Evolutionary conservation across 768 basidiomycete species (phyloP).

Genomic region (Cyathus striatus): DNA sequence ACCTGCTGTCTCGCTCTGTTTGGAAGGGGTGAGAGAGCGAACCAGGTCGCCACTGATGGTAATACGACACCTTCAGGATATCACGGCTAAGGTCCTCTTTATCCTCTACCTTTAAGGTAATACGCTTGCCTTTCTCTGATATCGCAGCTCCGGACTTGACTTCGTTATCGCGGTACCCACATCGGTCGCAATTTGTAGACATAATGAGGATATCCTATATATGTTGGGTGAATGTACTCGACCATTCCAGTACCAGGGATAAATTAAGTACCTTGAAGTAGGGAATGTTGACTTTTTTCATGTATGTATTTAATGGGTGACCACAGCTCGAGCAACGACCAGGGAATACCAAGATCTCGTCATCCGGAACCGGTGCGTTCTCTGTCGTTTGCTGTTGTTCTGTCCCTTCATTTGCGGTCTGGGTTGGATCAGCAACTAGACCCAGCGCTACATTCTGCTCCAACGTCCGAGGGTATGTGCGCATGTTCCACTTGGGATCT

Average conservation of each 20-base stretch:
- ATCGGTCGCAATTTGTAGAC: slow-evolving; percentile 94
- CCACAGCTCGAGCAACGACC: slow-evolving; percentile 88
- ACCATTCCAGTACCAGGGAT: not conserved
- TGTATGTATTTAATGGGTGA: slow-evolving; percentile 74
- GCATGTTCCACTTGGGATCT: slow-evolving; percentile 91
- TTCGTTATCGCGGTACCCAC: slow-evolving; percentile 97
- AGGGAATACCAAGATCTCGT: slow-evolving; percentile 87
- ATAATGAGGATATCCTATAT: slow-evolving; percentile 89
- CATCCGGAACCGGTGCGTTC: slow-evolving; percentile 42
- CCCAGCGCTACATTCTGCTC: slow-evolving; percentile 83
- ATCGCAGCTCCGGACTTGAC: slow-evolving; percentile 93
- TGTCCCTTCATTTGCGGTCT: slow-evolving; percentile 7
- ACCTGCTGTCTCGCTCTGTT: no score
- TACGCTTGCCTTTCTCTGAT: slow-evolving; percentile 82
- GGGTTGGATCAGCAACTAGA: slow-evolving; percentile 46
- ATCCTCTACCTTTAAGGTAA: slow-evolving; percentile 88
- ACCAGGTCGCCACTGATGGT: no score
- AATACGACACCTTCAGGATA: slow-evolving; percentile 92
- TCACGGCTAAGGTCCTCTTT: slow-evolving; percentile 89
- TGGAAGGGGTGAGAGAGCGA: no score
- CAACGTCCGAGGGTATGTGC: slow-evolving; percentile 71
- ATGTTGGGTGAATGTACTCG: not conserved
- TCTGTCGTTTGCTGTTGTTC: slow-evolving; percentile 12
- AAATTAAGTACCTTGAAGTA: slow-evolving; percentile 82
- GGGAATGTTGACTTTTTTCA: slow-evolving; percentile 96